A percentile compares a stretch with the other conserved stretches of the same genome.
phyloP scores from a whole-genome alignment of 164 flowering plant genomes.

The Tetracentron sinense region DNA sequence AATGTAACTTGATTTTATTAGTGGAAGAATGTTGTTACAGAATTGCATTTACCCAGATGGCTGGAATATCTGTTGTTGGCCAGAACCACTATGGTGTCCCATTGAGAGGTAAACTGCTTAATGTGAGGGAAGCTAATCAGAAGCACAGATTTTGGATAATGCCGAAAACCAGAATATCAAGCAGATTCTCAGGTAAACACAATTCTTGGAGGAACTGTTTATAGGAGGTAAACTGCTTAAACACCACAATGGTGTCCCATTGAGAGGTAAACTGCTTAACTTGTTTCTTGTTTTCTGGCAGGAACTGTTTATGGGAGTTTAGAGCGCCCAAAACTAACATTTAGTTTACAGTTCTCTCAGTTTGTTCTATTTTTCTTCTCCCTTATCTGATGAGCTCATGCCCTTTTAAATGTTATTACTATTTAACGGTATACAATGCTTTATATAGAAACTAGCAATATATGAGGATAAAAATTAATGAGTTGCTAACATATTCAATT shows the following conservation, averaged over 20 bases:
- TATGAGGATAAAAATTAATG: too few relatives aligned
- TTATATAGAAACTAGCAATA: too few relatives aligned
- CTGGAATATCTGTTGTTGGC: conserved; percentile 78
- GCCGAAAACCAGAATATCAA: conserved; percentile 75
- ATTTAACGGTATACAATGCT: too few relatives aligned
- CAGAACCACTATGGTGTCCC: conserved; percentile 82
- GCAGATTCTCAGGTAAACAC: conserved; percentile 81
- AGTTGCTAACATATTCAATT: too few relatives aligned
- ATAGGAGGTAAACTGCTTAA: too few relatives aligned
- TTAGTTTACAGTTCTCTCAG: conserved; percentile 17
- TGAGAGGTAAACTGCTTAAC: conserved; percentile 93
- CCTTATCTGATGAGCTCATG: background rate
- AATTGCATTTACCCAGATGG: conserved; percentile 43
- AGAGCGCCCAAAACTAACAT: too few relatives aligned
- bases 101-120: conserved; percentile 86
- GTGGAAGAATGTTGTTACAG: background rate
- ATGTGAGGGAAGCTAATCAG: conserved; percentile 88
- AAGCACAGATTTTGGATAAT: conserved; percentile 75
- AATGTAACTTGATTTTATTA: background rate
- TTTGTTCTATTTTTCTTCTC: conserved; percentile 9
- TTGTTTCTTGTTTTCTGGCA: too few relatives aligned
- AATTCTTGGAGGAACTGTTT: too few relatives aligned
- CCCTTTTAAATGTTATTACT: too few relatives aligned
- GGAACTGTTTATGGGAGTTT: too few relatives aligned
- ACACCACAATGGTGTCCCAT: conserved; percentile 82